Base-by-base conservation (phyloP, 208 protist species). In the Crithidia expoeki region DNA sequence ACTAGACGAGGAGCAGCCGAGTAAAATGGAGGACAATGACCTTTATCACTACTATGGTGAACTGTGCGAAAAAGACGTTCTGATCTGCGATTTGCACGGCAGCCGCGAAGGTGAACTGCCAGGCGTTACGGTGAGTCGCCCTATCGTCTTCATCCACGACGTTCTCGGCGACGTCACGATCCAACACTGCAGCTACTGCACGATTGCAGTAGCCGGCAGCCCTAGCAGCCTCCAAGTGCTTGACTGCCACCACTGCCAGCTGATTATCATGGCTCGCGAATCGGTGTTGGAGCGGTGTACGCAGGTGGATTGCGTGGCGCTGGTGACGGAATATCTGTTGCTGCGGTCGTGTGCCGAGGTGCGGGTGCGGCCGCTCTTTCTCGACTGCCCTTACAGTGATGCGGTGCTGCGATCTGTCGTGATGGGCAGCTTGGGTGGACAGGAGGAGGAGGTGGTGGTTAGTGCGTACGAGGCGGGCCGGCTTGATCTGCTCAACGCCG, bases 81-180 rank as follows among this genome's bases (percentile, higher is more conserved):
- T 62, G 6, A 85, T 96, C 56, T 28, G 60, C 32, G 79, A 83
- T 38, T 80, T 95, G 40, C 72, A 83, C 63, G 90, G 90, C 59
- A 62, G 36, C 30, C 57, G 61, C 12, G 33, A 30, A 23, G 55
- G 49, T 7, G 25, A 38, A 25, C 32, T 52, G 40, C 6, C 40
- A 5, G 27, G 2, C 27, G 59, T 42, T 28, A 44, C 16, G 2
- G 59, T 50, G 17, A 30, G 59, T 12, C 77, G 70, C 36, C 90
- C 90, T 1, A 50, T 94, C 12, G 76, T 96, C 25, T 88, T 90
- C 66, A 67, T 96, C 44, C 66, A 94, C 27, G 88, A 90, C 61
- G 56, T 68, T 2, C 78, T 96, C 0, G 81, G 86, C 40, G 84
- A 94, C 28, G 80, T 88, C 19, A 63, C 80, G 14, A 73, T 96